Evolutionary conservation across 2,329 filamentous ascomycete genomes (phyloP), one percentile per base, ranked within the genome.

Genomic region (Penicillium polonicum): DNA sequence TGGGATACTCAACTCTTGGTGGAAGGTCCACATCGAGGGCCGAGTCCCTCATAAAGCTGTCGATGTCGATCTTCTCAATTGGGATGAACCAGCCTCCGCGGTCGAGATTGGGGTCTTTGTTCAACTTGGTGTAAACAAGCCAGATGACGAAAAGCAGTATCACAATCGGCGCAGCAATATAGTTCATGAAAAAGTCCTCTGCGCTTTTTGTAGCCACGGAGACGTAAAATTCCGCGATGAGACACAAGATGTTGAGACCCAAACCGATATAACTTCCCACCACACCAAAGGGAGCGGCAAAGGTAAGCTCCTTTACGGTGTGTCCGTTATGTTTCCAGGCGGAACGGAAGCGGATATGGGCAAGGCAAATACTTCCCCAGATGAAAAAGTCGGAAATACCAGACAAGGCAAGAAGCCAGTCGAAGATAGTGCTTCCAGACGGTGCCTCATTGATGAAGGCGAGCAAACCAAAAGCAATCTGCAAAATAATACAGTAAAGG

Each of bases 301-400:
- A 90, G 1, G 87, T 84, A 4, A 90, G 81, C 67, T 87, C 85
- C n/a, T 88, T 84, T 4, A 87, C 70, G 2, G 77, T 80, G 65
- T 83, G 84, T 25, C 85, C 85, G 55, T 87, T 80, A 17, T 64
- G 46, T n/a, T 52, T 72, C 86, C 86, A 88, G 0, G 85, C 86
- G 5, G 68, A 62, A 38, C 86, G 85, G 81, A 88, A 88, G 21
- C 87, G 85, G 68, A 90, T 88, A 66, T 90, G 88, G 2, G 85
- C 80, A 19, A 86, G 70, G 69, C 85, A 87, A 65, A 89, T 87
- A 45, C 82, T 85, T 23, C 80, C 84, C 86, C 86, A 89, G 17
- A 85, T 84, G 71, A 88, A 88, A 44, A 88, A 79, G 25, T 84
- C 80, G 13, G 82, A 82, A 2, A 88, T 79, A 53, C 84, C 86